Base-by-base conservation (phyloP, 2,329 filamentous ascomycete genomes). In the Xylariaceae sp. region DNA sequence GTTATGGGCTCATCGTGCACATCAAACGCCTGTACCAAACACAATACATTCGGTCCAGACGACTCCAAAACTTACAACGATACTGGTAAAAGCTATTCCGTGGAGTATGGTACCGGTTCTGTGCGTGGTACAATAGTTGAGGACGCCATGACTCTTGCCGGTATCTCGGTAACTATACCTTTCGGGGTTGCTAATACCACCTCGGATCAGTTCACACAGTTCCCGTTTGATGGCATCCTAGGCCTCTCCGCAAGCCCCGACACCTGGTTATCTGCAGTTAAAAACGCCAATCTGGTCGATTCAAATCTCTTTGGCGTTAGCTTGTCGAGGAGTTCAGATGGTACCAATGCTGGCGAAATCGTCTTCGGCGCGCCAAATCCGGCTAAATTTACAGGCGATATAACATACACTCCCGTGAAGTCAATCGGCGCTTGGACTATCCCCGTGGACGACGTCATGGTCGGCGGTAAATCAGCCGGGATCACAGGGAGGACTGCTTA, bases 181-280 rank as follows among this genome's bases (percentile, higher is more conserved):
- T 89, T 96, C 64, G 92, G 92, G 4, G 73, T 92, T 54, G 90
- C 88, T 18, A 82, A 81, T 27, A 80, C 80, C 20, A 89, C 89
- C 2, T 91, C 89, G 1, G 73, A 83, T 45, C 86, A 94, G 59
- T 96, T 96, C 70, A 73, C 77, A 23, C 81, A 82, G 46, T 96
- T 93, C 64, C 88, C 90, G 1, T 92, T 96, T 71, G 92, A 96
- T 69, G 92, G 92, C 20, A 95, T 96, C 42, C 75, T 96, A 2
- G 92, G 91, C 3, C 74, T 96, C 20, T 88, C 89, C 13, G 85
- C 86, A 63, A 81, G 80, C 56, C 80, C 81, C 4, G 82, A 88
- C 16, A 89, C 85, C 37, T 86, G 94, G 62, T 77, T 94, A 68
- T 77, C 87, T 32, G 74, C 80, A 2, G 72, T 95, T 37, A 75